Evolutionary conservation across 352 stramenopile species (phyloP).

Genomic region (Phytophthora sojae): DNA sequence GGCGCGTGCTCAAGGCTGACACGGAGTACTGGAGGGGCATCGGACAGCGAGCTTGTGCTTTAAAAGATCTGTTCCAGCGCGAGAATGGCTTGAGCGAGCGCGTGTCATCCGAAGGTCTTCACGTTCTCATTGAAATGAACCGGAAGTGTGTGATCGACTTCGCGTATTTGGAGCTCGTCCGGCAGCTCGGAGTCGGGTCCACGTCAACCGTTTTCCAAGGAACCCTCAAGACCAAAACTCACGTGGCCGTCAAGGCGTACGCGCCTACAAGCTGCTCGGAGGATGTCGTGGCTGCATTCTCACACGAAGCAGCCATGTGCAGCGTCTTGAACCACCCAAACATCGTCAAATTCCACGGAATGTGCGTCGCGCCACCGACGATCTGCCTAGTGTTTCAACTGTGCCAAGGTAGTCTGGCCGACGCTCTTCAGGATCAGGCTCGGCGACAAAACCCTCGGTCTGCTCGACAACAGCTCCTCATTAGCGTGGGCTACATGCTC

Average conservation of each 20-base stretch:
- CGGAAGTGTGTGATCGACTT: constrained; percentile 66
- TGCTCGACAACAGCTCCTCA: constrained; percentile 41
- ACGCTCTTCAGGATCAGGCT: constrained; percentile 32
- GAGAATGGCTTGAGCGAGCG: constrained; percentile 41
- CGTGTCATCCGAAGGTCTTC: constrained; percentile 47
- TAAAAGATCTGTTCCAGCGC: constrained; percentile 44
- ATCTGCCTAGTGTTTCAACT: constrained; percentile 58
- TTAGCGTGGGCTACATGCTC: constrained; percentile 52
- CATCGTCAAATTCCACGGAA: constrained; percentile 50
- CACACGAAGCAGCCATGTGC: constrained; percentile 50
- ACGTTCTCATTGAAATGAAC: constrained; percentile 63
- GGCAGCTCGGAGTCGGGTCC: constrained; percentile 38
- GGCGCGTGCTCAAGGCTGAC: constrained; percentile 54
- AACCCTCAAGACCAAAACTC: constrained; percentile 42
- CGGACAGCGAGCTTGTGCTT: constrained; percentile 34
- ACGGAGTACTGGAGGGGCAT: constrained; percentile 60
- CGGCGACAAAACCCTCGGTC: constrained; percentile 17
- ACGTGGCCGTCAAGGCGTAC: constrained; percentile 60
- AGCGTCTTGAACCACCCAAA: constrained; percentile 47
- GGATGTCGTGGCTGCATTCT: constrained; percentile 47
- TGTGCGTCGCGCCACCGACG: constrained; percentile 51
- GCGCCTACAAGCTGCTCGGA: constrained; percentile 40
- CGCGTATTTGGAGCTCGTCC: constrained; percentile 50
- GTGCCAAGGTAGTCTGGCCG: constrained; percentile 38
- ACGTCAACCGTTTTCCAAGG: constrained; percentile 46